Evolutionary conservation across 116 monocot genomes (phyloP), one percentile per base, ranked within the genome.

Genomic region (Papilionanthe hybrid): DNA sequence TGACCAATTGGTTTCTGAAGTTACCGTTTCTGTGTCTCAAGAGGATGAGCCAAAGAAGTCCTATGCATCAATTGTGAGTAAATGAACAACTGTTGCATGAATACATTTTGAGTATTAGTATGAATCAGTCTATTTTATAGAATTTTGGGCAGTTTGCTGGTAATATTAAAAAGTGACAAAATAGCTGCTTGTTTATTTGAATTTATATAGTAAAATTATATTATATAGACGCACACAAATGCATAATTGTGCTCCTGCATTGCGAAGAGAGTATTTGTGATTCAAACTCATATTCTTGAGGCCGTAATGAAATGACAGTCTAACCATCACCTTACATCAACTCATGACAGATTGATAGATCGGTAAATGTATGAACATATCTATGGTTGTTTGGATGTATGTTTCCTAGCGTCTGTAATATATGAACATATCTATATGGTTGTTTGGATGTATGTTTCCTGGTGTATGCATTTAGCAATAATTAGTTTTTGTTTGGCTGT

Each of bases 11-110:
- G 71, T 57, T 80, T 32, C 43, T 42, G 79, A 80, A 30, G 47
- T 23, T 29, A 29, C 78, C 53, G 50, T 63, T 71, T 37, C 80
- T 50, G 67, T 79, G 7, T 45, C 75, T 85, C 77, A 88, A 81
- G 90, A 92, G 23, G 86, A 88, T 72, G 83, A 28, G 1, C 86
- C 86, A 28, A 92, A 92, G 80, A 92, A 91, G 84, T 91, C 95
- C 50, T 95, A 95, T 88, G 95, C 92, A 67, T 90, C 90, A 65
- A 92, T 92, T 75, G 95, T 95, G 80, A 89, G 95, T 87, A 79
- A 11, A 53, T 63, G 18, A 53, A 28, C 50, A 30, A 17, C 53
- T 11, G 45, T 72, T 27, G 19, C 5, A 23, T 8, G 28, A 45
- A 58, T 25, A 17, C 11, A 37, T 45, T 55, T 5, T 41, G 13